Percentiles rank a stretch among this genome's conserved stretches.
Conservation (phyloP, 805 yeast genomes). For the Ogataea trehaloabstinens region DNA sequence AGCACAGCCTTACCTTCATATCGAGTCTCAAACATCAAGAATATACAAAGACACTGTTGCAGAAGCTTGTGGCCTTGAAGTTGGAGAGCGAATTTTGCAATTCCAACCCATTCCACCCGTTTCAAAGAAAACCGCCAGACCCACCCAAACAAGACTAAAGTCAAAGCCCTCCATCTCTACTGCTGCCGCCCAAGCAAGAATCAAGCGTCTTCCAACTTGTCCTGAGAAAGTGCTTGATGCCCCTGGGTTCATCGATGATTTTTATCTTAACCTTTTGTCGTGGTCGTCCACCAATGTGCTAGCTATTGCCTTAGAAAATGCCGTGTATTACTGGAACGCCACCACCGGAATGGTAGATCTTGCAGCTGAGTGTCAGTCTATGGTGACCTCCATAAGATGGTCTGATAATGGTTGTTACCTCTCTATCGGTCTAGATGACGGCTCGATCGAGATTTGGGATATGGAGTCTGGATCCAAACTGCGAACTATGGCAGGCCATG, state of each 20-base stretch:
- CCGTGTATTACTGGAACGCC: slow-evolving; percentile 93
- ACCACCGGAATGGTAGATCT: slow-evolving; percentile 71
- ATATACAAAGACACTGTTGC: slow-evolving; percentile 82
- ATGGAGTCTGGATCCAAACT: slow-evolving; percentile 70
- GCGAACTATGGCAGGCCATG: slow-evolving; percentile 73
- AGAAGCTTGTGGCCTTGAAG: slow-evolving; percentile 87
- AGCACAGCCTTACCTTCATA: slow-evolving; percentile 51
- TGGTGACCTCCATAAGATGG: slow-evolving; percentile 80
- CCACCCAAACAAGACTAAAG: slow-evolving; percentile 18
- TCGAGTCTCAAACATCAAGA: slow-evolving; percentile 50
- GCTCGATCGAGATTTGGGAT: slow-evolving; percentile 91
- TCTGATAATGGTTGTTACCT: slow-evolving; percentile 86
- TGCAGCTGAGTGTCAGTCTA: slow-evolving; percentile 53
- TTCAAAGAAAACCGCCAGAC: slow-evolving; percentile 25
- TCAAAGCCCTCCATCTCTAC: slow-evolving; percentile 31
- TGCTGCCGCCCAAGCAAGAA: slow-evolving; percentile 58
- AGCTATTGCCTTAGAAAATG: slow-evolving; percentile 83
- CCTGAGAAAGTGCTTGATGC: slow-evolving; percentile 96
- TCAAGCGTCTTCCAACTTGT: slow-evolving; percentile 76
- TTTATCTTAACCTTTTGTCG: slow-evolving; percentile 78
- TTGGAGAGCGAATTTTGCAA: slow-evolving; percentile 78
- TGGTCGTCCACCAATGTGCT: slow-evolving; percentile 84
- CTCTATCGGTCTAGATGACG: slow-evolving; percentile 81
- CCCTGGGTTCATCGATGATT: slow-evolving; percentile 91
- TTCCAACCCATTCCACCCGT: slow-evolving; percentile 88